Evolutionary conservation across 164 flowering plant genomes (phyloP), one percentile per base, ranked within the genome.

Genomic region (Chimonanthus salicifolius): DNA sequence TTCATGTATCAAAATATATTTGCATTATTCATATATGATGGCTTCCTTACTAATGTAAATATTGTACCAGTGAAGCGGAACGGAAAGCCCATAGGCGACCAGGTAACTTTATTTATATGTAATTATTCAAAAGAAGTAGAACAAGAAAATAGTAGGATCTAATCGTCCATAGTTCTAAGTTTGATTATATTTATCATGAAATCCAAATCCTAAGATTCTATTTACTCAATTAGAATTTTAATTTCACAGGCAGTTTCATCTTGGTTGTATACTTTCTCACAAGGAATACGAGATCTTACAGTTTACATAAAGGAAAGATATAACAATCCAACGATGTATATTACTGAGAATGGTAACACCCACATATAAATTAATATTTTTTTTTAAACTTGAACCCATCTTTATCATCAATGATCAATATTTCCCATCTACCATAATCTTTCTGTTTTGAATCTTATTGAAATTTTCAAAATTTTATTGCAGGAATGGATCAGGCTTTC

Each of bases 281-380:
- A 11, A 45, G 84, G 84, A 64, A 67, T 82, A 18, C 47, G 10
- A 5, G 63, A 77, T 0, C 58, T 80, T 7, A 49, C 78, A 51
- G 16, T 75, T 3, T 74, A 80, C 62, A 64, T 47, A 20, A 33
- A 33, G 33, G 33, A 33, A 33, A 33, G 33, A 33, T 33, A 33
- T 1, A 33, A 33, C 33, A 33, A 33, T 33, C 33, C 33, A 33
- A 33, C 33, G 2, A 33, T 33, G 33, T 33, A 33, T 33, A 33
- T 33, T 20, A 74, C 80, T n/a, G 80, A 78, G 49, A 74, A 74
- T 74, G 80, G 80, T 78, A 66, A 67, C 44, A 10, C 47, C 13
- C 60, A 58, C 16, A 13, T 2, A 58, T 58, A 8, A 33, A 33
- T 33, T 33, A 0, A 33, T 33, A 33, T 33, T 33, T 33, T 1